Conservation (phyloP, 2,329 filamentous ascomycete genomes). For the Sphaerostilbella broomeana region DNA sequence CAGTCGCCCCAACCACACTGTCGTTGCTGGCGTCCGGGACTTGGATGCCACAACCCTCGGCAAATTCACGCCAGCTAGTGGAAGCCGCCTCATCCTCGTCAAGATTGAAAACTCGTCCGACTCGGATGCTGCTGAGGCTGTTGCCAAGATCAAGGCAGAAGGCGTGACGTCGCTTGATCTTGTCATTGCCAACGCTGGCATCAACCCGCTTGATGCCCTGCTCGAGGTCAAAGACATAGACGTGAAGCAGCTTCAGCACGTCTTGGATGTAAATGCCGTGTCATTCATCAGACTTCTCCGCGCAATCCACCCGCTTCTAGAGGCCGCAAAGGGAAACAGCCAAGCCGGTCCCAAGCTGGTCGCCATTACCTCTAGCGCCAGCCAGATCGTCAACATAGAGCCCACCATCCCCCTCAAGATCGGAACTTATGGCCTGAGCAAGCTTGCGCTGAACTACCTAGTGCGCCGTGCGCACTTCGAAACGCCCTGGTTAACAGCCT, state of each 20-base stretch:
- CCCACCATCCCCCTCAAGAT: background rate
- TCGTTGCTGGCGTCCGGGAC: slow-evolving; percentile 2
- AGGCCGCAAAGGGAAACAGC: too few relatives aligned
- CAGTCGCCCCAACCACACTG: background rate
- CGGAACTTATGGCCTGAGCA: slow-evolving; percentile 3
- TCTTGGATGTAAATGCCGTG: slow-evolving; percentile 1
- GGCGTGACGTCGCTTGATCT: background rate
- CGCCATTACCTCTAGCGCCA: background rate
- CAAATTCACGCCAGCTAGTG: background rate
- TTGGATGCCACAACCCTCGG: background rate
- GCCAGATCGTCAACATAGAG: background rate
- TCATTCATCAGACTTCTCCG: slow-evolving; percentile 4
- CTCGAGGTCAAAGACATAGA: background rate
- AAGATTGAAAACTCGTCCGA: background rate
- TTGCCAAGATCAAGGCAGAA: background rate
- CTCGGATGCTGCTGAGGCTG: background rate
- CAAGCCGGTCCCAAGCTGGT: slow-evolving; percentile 1
- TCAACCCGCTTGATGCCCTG: background rate
- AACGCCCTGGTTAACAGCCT: slow-evolving; percentile 1
- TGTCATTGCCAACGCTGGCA: slow-evolving; percentile 7
- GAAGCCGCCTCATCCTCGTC: slow-evolving; percentile 1
- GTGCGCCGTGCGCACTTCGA: slow-evolving; percentile 6
- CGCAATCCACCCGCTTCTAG: background rate
- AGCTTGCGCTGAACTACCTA: slow-evolving; percentile 3
- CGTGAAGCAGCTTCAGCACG: background rate